phyloP scores from a whole-genome alignment of 139 green algal genomes.

The Coccomyxa sp. region DNA sequence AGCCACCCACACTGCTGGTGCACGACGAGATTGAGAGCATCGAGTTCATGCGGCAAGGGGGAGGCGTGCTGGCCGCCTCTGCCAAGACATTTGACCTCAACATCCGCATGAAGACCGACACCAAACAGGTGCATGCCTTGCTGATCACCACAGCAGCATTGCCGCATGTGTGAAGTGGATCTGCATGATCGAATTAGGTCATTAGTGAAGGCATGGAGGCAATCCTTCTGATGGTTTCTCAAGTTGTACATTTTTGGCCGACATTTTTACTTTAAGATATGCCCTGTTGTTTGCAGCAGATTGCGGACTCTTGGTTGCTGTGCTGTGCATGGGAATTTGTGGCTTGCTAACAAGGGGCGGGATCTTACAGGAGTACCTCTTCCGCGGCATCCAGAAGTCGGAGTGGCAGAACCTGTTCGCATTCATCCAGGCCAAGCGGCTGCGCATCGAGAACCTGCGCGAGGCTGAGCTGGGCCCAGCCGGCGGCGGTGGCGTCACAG shows the following conservation, averaged over 20 bases:
- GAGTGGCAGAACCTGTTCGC: constrained; percentile 92
- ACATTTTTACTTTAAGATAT: too few species aligned
- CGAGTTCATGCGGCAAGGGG: constrained; percentile 87
- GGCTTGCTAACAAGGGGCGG: too few species aligned
- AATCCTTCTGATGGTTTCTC: too few species aligned
- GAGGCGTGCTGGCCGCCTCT: constrained; percentile 42
- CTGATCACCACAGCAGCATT: not conserved
- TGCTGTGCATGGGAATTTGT: too few species aligned
- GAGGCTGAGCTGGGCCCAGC: constrained; percentile 61
- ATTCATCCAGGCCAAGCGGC: constrained; percentile 82
- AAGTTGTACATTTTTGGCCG: too few species aligned
- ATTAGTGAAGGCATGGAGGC: too few species aligned
- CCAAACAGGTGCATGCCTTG: not conserved
- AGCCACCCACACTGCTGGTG: constrained; percentile 88
- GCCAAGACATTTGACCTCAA: constrained; percentile 92
- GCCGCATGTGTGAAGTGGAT: not conserved
- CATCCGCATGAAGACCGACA: constrained; percentile 58
- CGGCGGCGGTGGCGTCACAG: constrained; percentile 11
- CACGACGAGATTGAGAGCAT: constrained; percentile 84
- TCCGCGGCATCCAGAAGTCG: constrained; percentile 78
- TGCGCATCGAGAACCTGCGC: constrained; percentile 83
- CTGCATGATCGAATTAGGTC: not conserved
- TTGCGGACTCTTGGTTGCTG: too few species aligned
- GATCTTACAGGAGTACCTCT: constrained; percentile 55
- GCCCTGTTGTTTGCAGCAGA: too few species aligned